Conservation (phyloP, 2,329 filamentous ascomycete species). For the Akanthomyces lecanii region DNA sequence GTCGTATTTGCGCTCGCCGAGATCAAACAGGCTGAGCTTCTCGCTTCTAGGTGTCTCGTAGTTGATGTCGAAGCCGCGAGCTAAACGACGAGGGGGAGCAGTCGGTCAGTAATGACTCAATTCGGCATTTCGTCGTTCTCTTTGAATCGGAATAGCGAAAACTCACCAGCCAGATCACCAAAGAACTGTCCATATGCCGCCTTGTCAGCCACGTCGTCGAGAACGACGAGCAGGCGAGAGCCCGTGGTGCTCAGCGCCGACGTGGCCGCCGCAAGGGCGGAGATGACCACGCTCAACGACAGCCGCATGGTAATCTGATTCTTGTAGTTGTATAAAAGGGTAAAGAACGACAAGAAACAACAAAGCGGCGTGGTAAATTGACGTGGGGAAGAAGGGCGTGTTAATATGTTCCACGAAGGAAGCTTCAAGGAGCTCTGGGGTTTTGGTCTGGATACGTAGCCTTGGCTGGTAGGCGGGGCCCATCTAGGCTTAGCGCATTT, state of each 20-base stretch:
- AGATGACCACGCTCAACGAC: conserved; percentile 64
- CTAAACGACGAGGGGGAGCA: conserved; percentile 43
- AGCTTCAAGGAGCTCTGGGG: conserved; percentile 17
- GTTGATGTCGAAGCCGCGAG: conserved; percentile 73
- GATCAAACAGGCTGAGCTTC: conserved; percentile 70
- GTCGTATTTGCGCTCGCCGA: conserved; percentile 86
- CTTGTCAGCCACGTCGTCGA: conserved; percentile 80
- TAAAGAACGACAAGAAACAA: background rate
- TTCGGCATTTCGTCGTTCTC: background rate
- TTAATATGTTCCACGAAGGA: conserved; percentile 11
- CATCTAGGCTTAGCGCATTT: conserved; percentile 12
- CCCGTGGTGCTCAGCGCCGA: conserved; percentile 77
- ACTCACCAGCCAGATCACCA: conserved; percentile 63
- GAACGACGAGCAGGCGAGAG: conserved; percentile 74
- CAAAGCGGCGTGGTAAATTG: background rate
- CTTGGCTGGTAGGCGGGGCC: conserved; percentile 9
- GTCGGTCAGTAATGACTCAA: conserved; percentile 8
- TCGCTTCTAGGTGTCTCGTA: conserved; percentile 83
- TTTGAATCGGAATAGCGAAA: conserved; percentile 3
- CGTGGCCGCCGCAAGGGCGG: conserved; percentile 62
- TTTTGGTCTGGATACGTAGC: conserved; percentile 18
- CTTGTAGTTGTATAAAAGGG: background rate
- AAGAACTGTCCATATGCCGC: conserved; percentile 78
- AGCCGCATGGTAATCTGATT: conserved; percentile 59
- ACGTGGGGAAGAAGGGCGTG: conserved; percentile 1